Conservation (phyloP, 495 filamentous ascomycete genomes). For the Podospora pseudocomata region DNA sequence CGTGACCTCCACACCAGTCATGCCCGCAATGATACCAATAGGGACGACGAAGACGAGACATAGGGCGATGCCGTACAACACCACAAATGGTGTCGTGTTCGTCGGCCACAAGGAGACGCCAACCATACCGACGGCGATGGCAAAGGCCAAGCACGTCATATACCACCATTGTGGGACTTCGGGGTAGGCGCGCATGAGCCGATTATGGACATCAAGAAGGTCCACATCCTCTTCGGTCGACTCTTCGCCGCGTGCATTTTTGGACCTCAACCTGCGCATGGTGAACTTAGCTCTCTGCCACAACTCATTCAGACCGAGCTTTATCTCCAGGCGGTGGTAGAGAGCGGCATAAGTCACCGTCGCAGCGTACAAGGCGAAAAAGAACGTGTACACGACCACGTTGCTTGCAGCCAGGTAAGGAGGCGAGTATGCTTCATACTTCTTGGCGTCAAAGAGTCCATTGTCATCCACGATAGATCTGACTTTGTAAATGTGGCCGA, state of each 20-base stretch:
- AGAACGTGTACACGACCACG: conserved; percentile 37
- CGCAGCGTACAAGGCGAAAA: conserved; percentile 41
- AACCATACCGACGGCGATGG: conserved; percentile 34
- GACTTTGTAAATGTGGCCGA: conserved; percentile 38
- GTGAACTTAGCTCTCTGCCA: conserved; percentile 28
- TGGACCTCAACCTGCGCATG: conserved; percentile 1
- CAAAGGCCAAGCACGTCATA: conserved; percentile 31
- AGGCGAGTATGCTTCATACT: conserved; percentile 41
- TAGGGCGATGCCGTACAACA: conserved; percentile 42
- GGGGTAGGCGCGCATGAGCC: conserved; percentile 39
- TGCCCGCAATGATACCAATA: conserved; percentile 41
- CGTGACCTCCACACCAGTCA: conserved; percentile 42
- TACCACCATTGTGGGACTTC: conserved; percentile 48
- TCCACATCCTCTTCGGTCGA: conserved; percentile 26
- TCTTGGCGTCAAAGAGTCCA: conserved; percentile 35
- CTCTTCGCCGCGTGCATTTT: conserved; percentile 11
- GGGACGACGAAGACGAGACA: conserved; percentile 43
- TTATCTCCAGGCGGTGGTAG: conserved; percentile 42
- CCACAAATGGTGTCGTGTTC: conserved; percentile 38
- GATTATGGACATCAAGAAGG: conserved; percentile 34
- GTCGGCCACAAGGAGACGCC: conserved; percentile 41
- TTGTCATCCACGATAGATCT: conserved; percentile 32
- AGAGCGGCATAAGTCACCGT: conserved; percentile 37
- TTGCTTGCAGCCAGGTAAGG: conserved; percentile 38
- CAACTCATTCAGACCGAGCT: conserved; percentile 33